Conservation (phyloP, 345 rosid species). For the Odontarrhena argentea region DNA sequence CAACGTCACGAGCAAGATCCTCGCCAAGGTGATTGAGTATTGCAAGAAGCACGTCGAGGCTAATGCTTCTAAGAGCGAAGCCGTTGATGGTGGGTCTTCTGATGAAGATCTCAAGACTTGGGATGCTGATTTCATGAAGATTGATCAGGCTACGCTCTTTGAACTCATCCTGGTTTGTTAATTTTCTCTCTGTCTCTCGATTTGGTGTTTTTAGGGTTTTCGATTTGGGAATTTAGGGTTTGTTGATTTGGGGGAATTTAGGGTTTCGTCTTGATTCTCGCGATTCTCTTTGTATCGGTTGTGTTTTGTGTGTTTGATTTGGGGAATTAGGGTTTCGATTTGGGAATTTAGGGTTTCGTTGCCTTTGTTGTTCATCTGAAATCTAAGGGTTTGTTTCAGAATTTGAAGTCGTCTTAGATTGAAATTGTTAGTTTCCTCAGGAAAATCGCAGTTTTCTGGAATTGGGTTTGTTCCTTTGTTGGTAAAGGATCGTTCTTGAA, state of each 20-base stretch:
- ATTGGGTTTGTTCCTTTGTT: neutral
- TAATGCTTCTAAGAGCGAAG: slow-evolving; percentile 37
- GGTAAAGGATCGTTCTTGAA: neutral
- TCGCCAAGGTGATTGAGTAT: slow-evolving; percentile 78
- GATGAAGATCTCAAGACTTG: slow-evolving; percentile 64
- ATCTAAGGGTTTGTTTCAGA: neutral
- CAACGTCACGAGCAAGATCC: slow-evolving; percentile 72
- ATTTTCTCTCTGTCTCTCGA: neutral
- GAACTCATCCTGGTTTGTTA: slow-evolving; percentile 64
- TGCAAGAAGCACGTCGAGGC: slow-evolving; percentile 71
- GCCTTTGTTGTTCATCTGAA: neutral
- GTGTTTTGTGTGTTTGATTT: too few species aligned
- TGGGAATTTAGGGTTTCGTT: slow-evolving; percentile 30
- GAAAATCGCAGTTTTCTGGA: neutral
- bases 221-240: slow-evolving; percentile 3
- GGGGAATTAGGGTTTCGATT: neutral
- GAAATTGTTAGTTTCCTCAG: slow-evolving; percentile 4
- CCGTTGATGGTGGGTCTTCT: slow-evolving; percentile 35
- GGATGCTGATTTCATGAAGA: slow-evolving; percentile 71
- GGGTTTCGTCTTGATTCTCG: slow-evolving; percentile 20
- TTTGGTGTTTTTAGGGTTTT: slow-evolving; percentile 25
- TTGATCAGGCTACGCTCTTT: slow-evolving; percentile 71
- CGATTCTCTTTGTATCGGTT: too few species aligned
- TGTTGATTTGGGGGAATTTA: slow-evolving; percentile 12
- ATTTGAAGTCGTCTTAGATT: neutral